A percentile compares a stretch with the other conserved stretches of the same genome.
Conservation (phyloP, 257 asterid species). For the Nicotiana knightiana region DNA sequence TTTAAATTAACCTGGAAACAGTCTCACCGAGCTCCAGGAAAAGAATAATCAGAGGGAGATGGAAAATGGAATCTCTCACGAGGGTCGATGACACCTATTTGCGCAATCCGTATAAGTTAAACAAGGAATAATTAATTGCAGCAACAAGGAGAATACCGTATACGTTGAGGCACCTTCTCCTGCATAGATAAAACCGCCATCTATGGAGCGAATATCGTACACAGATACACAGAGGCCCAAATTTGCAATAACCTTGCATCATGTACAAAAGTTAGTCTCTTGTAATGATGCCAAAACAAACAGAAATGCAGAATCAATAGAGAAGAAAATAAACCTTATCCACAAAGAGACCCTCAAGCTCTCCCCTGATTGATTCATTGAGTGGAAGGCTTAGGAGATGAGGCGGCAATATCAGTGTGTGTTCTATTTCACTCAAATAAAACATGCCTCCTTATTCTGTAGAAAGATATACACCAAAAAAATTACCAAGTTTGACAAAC, state of each 20-base stretch:
- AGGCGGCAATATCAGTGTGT: slow-evolving; percentile 50
- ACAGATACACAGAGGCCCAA: slow-evolving; percentile 68
- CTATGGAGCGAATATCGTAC: slow-evolving; percentile 61
- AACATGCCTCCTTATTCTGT: slow-evolving; percentile 42
- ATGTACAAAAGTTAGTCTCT: slow-evolving; percentile 3
- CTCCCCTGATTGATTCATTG: slow-evolving; percentile 65
- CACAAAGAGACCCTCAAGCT: slow-evolving; percentile 59
- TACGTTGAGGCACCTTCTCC: slow-evolving; percentile 85
- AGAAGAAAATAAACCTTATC: slow-evolving; percentile 51
- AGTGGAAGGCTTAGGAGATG: slow-evolving; percentile 51
- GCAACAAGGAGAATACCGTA: slow-evolving; percentile 42
- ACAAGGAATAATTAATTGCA: background rate
- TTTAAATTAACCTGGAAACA: background rate
- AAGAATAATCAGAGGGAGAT: background rate
- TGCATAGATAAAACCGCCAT: slow-evolving; percentile 72
- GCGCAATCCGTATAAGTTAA: background rate
- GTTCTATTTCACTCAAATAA: slow-evolving; percentile 67
- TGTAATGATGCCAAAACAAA: background rate
- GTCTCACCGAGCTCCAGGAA: background rate
- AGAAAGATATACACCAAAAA: background rate
- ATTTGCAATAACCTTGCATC: slow-evolving; percentile 53
- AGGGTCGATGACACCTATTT: background rate
- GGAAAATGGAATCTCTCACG: background rate
- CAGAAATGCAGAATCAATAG: background rate
- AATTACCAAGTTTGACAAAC: background rate